phyloP scores from a whole-genome alignment of 2,329 filamentous ascomycete species.

The Fusarium penzigii region DNA sequence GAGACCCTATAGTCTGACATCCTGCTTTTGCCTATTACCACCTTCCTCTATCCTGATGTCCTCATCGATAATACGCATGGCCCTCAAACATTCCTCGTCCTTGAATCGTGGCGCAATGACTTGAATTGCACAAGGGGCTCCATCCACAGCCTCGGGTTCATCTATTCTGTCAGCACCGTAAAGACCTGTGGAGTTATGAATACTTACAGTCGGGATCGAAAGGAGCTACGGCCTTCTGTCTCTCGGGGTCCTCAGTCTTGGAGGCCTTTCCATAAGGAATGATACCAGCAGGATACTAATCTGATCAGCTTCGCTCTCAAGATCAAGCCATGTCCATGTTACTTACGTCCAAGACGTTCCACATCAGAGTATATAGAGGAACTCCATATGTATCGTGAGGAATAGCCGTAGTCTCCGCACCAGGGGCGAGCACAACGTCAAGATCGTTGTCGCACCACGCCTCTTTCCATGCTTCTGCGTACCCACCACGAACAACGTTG shows the following conservation, averaged over 20 bases:
- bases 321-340: rapidly evolving
- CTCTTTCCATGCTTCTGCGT: slow-evolving; percentile 15
- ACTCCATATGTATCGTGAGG: slow-evolving; percentile 25
- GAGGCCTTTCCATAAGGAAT: slow-evolving; percentile 19
- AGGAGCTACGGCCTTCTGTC: slow-evolving; percentile 8
- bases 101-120: slow-evolving; percentile 18
- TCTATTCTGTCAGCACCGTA: slow-evolving; percentile 7
- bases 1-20: neutral
- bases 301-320: neutral
- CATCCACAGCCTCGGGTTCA: slow-evolving; percentile 13
- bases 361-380: slow-evolving; percentile 24
- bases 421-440: slow-evolving; percentile 21
- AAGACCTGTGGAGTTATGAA: rapidly evolving
- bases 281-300: slow-evolving; percentile 23
- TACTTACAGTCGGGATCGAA: slow-evolving; percentile 26
- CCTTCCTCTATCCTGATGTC: neutral
- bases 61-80: slow-evolving; percentile 21
- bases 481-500: slow-evolving; percentile 7
- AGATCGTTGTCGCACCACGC: slow-evolving; percentile 15
- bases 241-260: slow-evolving; percentile 12
- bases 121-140: slow-evolving; percentile 20
- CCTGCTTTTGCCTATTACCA: neutral
- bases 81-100: slow-evolving; percentile 25
- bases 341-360: slow-evolving; percentile 25
- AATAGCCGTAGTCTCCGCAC: slow-evolving; percentile 14